Base-by-base conservation (phyloP, 2,329 filamentous ascomycete species). In the Neonectria hederae region DNA sequence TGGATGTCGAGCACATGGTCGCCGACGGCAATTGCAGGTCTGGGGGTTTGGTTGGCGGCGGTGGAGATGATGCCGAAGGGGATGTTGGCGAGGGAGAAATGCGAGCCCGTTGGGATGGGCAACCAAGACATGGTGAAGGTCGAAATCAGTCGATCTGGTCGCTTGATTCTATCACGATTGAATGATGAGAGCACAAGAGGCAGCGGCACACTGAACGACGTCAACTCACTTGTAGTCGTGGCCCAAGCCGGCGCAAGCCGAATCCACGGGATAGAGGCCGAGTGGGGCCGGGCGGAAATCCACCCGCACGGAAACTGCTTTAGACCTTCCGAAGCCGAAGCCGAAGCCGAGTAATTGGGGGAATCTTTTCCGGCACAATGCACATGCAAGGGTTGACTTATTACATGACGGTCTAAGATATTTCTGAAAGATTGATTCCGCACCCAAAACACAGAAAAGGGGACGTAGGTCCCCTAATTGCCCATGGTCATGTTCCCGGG, bases 51-150 rank as follows among this genome's bases (percentile, higher is more conserved):
- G 63, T 87, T 83, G 6, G 82, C 77, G 3, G 83, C 68, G 1
- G 90, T 90, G 30, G 89, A 90, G 75, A 96, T 92, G 81, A 96
- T 89, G 73, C 92, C 92, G 74, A 95, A 95, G 1, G 92, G 92
- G 58, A 96, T 90, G 76, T 96, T 96, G 73, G 90, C 88, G 55
- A 95, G 81, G 9, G 92, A 73, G 52, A 73, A 73, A 59, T 73
- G 68, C 30, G 71, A 78, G 46, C 73, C 77, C 4, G 76, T 72
- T n/a, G 77, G 72, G 19, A 82, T 70, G 9, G 70, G 54, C 6
- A 77, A 62, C 76, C 76, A 77, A 40, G 76, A 77, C 71, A 74
- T 73, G 14, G 17, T 62, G 24, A 63, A 1, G 9, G 2, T 9
- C 5, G 10, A 17, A 35, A 43, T 42, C 7, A 6, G 9, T 19